A percentile compares a stretch with the other conserved stretches of the same genome.
Evolutionary conservation across 805 yeast genomes (phyloP).

Genomic region (Candida wancherniae): DNA sequence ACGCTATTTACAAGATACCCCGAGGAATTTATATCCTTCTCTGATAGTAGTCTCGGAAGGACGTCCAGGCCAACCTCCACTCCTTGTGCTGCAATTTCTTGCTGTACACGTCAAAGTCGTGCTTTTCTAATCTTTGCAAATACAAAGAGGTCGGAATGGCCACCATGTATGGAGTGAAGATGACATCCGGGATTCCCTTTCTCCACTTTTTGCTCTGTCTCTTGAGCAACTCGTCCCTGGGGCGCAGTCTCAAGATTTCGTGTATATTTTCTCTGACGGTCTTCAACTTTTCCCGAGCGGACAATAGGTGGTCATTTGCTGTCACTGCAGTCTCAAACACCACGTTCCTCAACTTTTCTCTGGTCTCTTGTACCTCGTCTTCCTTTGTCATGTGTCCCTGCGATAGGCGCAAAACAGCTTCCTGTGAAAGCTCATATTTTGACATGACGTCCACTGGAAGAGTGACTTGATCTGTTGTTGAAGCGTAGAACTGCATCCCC

Average conservation of each 20-base stretch:
- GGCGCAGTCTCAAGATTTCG: conserved; percentile 20
- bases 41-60: conserved; percentile 44
- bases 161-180: conserved; percentile 64
- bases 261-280: conserved; percentile 35
- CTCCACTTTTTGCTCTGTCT: conserved; percentile 36
- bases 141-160: conserved; percentile 63
- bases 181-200: conserved; percentile 52
- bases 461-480: conserved; percentile 44
- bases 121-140: conserved; percentile 53
- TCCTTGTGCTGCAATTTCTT: conserved; percentile 45
- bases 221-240: conserved; percentile 21
- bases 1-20: not conserved
- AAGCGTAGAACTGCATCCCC: conserved; percentile 56
- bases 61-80: conserved; percentile 63
- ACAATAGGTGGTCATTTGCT: conserved; percentile 75
- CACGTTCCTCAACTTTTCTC: conserved; percentile 47
- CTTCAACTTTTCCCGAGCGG: conserved; percentile 56
- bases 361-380: conserved; percentile 20
- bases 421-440: conserved; percentile 55
- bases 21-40: conserved; percentile 26
- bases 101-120: conserved; percentile 58
- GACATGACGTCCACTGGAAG: conserved; percentile 63
- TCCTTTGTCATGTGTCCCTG: conserved; percentile 38
- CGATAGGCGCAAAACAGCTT: conserved; percentile 46
- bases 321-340: conserved; percentile 65